These are phyloP conservation scores for Myotisia sp. DNA, from an alignment of 2,329 filamentous ascomycete genomes.

Conservation along the genomic window DNA sequence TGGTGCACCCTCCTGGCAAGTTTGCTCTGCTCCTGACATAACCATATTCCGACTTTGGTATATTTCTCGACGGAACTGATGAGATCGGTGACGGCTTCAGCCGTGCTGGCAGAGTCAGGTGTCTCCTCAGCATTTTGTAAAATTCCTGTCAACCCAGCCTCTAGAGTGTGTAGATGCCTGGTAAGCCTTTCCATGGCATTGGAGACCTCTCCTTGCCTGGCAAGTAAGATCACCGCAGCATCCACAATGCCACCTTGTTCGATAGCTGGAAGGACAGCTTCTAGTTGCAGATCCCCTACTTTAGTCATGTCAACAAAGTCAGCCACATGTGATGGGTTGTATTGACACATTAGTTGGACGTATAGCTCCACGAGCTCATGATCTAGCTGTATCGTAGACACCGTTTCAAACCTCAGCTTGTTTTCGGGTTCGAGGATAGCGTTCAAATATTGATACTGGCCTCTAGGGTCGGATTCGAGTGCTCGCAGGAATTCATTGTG, in stretches of 20 bases:
- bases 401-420: conserved; percentile 21
- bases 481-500: conserved; percentile 52
- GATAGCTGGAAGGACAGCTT: conserved; percentile 69
- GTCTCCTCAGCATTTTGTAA: conserved; percentile 47
- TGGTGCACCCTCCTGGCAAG: conserved; percentile 29
- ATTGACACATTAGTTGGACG: conserved; percentile 79
- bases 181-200: conserved; percentile 74
- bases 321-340: conserved; percentile 66
- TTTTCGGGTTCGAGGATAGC: conserved; percentile 55
- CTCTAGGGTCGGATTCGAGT: conserved; percentile 44
- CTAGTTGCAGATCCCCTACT: conserved; percentile 62
- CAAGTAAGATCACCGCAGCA: conserved; percentile 81
- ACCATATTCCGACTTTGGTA: conserved; percentile 82
- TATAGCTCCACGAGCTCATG: conserved; percentile 65
- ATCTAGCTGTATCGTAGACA: conserved; percentile 25
- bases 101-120: conserved; percentile 42
- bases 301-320: conserved; percentile 68
- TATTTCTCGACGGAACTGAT: conserved; percentile 75
- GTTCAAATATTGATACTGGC: conserved; percentile 63
- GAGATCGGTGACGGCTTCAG: conserved; percentile 57
- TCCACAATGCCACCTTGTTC: conserved; percentile 83
- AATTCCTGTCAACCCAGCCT: conserved; percentile 62
- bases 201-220: conserved; percentile 67
- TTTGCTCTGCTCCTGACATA: conserved; percentile 76
- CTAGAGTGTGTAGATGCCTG: conserved; percentile 64